A percentile compares a stretch with the other conserved stretches of the same genome.
Conservation (phyloP, 805 yeast species). For the Metschnikowia arizonensis region DNA sequence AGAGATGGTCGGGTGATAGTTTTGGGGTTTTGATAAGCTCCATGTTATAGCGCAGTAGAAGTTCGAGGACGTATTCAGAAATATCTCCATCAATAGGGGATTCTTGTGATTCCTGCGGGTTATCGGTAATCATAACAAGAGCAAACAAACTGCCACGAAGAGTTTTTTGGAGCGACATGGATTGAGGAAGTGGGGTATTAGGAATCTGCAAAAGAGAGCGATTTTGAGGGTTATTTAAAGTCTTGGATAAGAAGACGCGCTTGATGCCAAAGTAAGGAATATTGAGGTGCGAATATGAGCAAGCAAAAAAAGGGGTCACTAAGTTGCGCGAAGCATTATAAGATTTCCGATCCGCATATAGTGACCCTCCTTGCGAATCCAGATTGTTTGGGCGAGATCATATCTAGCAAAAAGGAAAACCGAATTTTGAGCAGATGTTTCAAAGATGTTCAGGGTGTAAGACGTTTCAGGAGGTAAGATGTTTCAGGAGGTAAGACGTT, state of each 20-base stretch:
- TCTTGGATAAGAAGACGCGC: constrained; percentile 2
- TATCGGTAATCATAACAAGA: background rate
- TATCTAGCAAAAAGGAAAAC: too few relatives aligned
- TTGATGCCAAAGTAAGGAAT: constrained; percentile 1
- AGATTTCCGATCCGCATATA: background rate
- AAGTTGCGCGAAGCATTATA: constrained; percentile 1
- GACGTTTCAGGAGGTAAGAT: too few relatives aligned
- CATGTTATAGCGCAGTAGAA: background rate
- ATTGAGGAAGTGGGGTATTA: too few relatives aligned
- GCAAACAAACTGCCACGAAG: background rate
- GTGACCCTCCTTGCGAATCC: background rate
- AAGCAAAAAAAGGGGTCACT: constrained; percentile 5
- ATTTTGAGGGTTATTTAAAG: background rate
- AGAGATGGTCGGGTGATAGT: background rate
- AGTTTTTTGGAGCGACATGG: constrained; percentile 1
- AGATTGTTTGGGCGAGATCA: background rate
- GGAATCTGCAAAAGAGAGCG: background rate
- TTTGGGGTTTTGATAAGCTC: background rate
- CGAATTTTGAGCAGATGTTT: too few relatives aligned
- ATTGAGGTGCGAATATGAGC: constrained; percentile 1
- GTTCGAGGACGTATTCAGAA: background rate
- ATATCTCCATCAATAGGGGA: background rate
- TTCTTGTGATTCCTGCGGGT: background rate
- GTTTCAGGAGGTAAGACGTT: too few relatives aligned
- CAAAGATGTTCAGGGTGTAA: too few relatives aligned